phyloP scores from a whole-genome alignment of 345 rosid species.

The Eucalyptus erythrocorys region DNA sequence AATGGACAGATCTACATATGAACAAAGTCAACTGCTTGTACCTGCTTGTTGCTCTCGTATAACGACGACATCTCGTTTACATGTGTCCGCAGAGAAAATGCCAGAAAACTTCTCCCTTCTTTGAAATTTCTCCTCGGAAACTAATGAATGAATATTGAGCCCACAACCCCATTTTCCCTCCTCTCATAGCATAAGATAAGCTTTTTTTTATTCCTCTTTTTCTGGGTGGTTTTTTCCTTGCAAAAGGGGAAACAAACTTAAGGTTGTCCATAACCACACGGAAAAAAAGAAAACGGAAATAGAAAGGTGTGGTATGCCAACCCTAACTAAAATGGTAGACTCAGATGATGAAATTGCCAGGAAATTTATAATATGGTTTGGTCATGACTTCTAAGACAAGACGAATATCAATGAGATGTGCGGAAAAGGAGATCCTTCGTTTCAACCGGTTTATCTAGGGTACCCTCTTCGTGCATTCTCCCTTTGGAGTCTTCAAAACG shows the following conservation, averaged over 20 bases:
- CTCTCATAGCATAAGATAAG: neutral
- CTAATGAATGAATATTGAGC: neutral
- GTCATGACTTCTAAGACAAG: neutral
- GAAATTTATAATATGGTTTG: neutral
- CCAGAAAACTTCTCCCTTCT: neutral
- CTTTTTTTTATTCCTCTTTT: neutral
- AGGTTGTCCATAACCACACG: neutral
- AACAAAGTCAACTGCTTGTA: neutral
- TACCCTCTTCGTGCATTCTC: neutral
- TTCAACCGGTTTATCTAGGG: neutral
- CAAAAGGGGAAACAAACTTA: neutral
- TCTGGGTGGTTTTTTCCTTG: neutral
- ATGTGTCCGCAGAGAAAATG: neutral
- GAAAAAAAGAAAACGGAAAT: neutral
- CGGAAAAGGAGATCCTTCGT: neutral
- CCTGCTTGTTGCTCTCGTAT: neutral
- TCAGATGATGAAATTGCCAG: neutral
- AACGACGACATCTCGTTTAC: neutral
- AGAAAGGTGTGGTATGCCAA: neutral
- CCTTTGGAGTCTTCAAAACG: neutral
- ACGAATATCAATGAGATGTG: neutral
- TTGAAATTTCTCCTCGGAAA: neutral
- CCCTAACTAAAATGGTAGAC: neutral
- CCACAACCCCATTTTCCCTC: neutral
- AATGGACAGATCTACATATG: neutral